phyloP scores from a whole-genome alignment of 169 alveolate genomes.

The Miamiensis avidus region DNA sequence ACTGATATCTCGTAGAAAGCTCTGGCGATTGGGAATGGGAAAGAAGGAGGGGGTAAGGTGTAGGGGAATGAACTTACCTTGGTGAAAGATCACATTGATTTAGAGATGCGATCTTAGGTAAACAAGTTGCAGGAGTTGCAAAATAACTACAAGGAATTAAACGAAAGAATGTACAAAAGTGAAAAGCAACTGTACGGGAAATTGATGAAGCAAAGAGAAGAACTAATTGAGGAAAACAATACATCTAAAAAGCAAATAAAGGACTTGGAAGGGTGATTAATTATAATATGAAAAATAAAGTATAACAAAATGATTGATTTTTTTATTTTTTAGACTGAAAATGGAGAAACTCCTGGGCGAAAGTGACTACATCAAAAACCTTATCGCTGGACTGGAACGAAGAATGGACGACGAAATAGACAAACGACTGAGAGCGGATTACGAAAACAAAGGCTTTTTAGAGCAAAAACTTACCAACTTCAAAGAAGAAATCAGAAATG shows the following conservation, averaged over 20 bases:
- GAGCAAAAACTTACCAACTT: conserved; percentile 32
- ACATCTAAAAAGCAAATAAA: conserved; percentile 15
- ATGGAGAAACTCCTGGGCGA: conserved; percentile 37
- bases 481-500: conserved; percentile 52
- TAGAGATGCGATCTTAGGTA: not conserved
- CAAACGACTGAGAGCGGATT: conserved; percentile 36
- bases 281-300: not conserved
- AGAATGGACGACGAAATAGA: conserved; percentile 45
- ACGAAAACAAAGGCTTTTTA: conserved; percentile 29
- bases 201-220: conserved; percentile 22
- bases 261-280: conserved; percentile 13
- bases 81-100: not conserved
- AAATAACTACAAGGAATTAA: conserved; percentile 8
- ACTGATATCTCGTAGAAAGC: too few species aligned
- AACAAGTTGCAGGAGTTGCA: conserved; percentile 5
- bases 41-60: too few species aligned
- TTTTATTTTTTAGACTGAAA: conserved; percentile 5
- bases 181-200: conserved; percentile 33
- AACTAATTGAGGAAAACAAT: conserved; percentile 26
- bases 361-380: conserved; percentile 34
- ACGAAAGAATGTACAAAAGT: conserved; percentile 4
- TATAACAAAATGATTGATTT: not conserved
- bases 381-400: conserved; percentile 29
- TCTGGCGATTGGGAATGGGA: too few species aligned
- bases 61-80: not conserved